These are phyloP conservation scores for Bryopsis sp. DNA, from an alignment of 139 green algal genomes.

Conservation along the genomic window DNA sequence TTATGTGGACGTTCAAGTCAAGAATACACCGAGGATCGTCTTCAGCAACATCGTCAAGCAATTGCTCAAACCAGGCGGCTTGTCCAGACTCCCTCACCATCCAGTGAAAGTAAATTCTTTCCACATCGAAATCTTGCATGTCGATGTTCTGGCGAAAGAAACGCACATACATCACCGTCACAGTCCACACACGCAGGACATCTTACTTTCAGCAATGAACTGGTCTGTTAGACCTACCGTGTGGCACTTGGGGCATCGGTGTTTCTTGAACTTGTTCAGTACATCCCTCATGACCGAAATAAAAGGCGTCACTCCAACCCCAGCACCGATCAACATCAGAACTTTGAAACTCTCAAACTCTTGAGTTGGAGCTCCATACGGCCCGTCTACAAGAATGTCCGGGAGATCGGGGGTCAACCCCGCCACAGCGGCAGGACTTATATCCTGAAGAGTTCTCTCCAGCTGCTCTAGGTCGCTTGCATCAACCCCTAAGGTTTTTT, in stretches of 20 bases:
- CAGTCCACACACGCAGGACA: no score
- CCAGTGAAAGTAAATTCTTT: constrained; percentile 23
- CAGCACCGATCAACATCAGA: constrained; percentile 18
- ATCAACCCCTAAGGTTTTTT: no score
- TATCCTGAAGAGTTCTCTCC: no score
- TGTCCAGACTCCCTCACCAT: background rate
- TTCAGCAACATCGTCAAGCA: constrained; percentile 4
- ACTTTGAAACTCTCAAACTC: constrained; percentile 7
- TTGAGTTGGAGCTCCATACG: constrained; percentile 18
- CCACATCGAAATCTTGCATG: background rate
- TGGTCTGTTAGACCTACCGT: background rate
- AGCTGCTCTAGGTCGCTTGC: no score
- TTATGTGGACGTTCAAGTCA: constrained; percentile 28
- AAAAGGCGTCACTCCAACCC: constrained; percentile 22
- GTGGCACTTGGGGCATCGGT: background rate
- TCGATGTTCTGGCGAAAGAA: background rate
- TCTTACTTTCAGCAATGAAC: no score
- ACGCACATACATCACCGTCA: no score
- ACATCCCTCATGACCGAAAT: constrained; percentile 9
- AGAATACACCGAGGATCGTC: constrained; percentile 11
- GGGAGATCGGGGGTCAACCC: background rate
- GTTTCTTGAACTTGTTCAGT: constrained; percentile 5
- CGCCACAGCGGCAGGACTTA: background rate
- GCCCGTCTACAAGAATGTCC: constrained; percentile 6
- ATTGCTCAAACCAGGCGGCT: constrained; percentile 10